A percentile compares a stretch with the other conserved stretches of the same genome.
These are phyloP conservation scores for Cladophialophora immunda DNA, from an alignment of 2,329 filamentous ascomycete genomes.

Conservation along the genomic window DNA sequence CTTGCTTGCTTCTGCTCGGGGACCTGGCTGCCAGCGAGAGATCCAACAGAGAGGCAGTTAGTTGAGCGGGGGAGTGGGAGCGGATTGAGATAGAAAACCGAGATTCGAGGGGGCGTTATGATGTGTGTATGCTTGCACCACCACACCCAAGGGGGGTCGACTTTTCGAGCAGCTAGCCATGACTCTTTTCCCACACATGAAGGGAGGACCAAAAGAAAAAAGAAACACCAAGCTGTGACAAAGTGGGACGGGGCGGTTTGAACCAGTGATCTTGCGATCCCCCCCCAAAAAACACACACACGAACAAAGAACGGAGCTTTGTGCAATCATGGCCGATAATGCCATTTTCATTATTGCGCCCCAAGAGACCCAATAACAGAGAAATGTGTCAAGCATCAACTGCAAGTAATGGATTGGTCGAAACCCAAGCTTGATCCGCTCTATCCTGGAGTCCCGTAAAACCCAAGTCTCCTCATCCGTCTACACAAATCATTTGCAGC, in stretches of 20 bases:
- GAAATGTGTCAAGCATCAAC: neutral
- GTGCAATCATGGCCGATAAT: conserved; percentile 2
- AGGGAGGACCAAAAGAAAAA: neutral
- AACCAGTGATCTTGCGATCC: neutral
- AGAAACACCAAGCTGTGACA: neutral
- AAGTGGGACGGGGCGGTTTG: neutral
- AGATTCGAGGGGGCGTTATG: neutral
- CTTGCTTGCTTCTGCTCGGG: neutral
- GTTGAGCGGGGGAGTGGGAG: neutral
- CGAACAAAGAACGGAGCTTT: neutral
- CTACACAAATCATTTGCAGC: no score
- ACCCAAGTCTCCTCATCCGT: neutral
- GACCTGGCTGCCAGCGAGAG: neutral
- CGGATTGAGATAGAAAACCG: neutral
- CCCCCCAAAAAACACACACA: neutral
- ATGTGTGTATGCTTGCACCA: conserved; percentile 1
- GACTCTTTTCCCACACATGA: neutral
- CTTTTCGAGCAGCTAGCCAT: neutral
- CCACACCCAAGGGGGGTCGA: neutral
- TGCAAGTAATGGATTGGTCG: neutral
- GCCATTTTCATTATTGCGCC: neutral
- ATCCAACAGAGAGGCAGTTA: neutral
- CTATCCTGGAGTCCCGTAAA: neutral
- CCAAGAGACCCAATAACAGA: neutral
- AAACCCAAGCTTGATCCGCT: neutral